Base-by-base conservation (phyloP, 768 basidiomycete species). In the Trametes cubensis region DNA sequence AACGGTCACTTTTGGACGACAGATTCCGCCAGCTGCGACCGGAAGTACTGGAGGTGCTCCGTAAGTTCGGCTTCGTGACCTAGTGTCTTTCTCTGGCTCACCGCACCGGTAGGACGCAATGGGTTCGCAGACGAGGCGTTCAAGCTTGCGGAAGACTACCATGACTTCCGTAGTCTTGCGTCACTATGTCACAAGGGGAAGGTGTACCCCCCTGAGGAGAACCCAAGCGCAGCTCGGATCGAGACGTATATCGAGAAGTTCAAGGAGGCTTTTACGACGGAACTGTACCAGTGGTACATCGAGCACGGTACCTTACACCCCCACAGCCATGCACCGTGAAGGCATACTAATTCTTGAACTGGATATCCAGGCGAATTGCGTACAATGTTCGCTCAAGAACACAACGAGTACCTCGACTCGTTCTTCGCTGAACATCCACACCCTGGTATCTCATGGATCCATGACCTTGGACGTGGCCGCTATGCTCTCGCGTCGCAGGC, bases 231-330 rank as follows among this genome's bases (percentile, higher is more conserved):
- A 1, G 70, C 75, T 25, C 79, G 86, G 20, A 87, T 94, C 18
- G 83, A 87, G 67, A 71, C 73, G 5, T 97, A 94, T 73, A 84
- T 95, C 60, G 82, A 89, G 47, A 81, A 80, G 68, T 96, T 89
- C 75, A 85, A 88, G 52, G 87, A 93, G 38, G 85, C 85, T 14
- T 98, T 98, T 66, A 89, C 94, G 0, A 85, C 81, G n/a, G 88
- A 93, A 69, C 80, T 97, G n/a, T 95, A 92, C 70, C 84, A 86
- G 69, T 97, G 91, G 91, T 96, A 93, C 72, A 90, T 96, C 52
- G 90, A 94, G 66, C 88, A 95, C 65, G 92, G 93, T 90, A 59
- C 46, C 82, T 71, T 11, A 20, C 23, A 18, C 17, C 10, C 58
- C 17, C 14, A 17, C 23, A 25, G 15, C 5, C 1, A 13, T 3